phyloP scores from a whole-genome alignment of 257 asterid genomes.

The Solanum neorickii region DNA sequence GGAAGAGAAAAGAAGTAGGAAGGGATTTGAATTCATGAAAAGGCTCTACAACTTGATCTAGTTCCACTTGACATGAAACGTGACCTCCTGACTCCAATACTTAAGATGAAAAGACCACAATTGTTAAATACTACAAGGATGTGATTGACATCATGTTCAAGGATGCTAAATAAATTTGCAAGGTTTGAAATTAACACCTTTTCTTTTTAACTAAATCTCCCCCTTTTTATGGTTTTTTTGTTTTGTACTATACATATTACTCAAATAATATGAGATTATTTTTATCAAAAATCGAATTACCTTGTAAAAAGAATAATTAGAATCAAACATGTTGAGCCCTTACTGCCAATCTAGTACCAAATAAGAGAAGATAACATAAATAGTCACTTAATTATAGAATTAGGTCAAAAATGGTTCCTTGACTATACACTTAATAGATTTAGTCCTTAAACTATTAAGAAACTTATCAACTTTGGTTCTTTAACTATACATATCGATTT shows the following conservation, averaged over 20 bases:
- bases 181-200: not conserved
- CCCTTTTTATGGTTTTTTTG: not conserved
- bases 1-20: slow-evolving; percentile 78
- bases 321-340: too few species aligned
- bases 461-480: too few species aligned
- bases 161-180: slow-evolving; percentile 33
- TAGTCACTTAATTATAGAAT: too few species aligned
- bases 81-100: slow-evolving; percentile 83
- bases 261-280: not conserved
- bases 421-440: too few species aligned
- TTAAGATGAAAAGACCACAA: slow-evolving; percentile 91
- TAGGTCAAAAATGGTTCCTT: too few species aligned
- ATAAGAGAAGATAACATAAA: too few species aligned
- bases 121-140: slow-evolving; percentile 68
- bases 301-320: not conserved
- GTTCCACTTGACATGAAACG: slow-evolving; percentile 88
- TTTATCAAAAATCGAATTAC: not conserved
- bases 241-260: not conserved
- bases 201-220: not conserved
- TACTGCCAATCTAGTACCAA: too few species aligned
- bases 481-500: too few species aligned
- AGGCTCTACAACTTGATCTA: slow-evolving; percentile 83
- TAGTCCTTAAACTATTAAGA: too few species aligned
- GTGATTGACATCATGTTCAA: slow-evolving; percentile 62
- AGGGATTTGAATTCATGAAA: slow-evolving; percentile 69